phyloP scores from a whole-genome alignment of 2,329 filamentous ascomycete species.

The Sarocladium brachiariae region DNA sequence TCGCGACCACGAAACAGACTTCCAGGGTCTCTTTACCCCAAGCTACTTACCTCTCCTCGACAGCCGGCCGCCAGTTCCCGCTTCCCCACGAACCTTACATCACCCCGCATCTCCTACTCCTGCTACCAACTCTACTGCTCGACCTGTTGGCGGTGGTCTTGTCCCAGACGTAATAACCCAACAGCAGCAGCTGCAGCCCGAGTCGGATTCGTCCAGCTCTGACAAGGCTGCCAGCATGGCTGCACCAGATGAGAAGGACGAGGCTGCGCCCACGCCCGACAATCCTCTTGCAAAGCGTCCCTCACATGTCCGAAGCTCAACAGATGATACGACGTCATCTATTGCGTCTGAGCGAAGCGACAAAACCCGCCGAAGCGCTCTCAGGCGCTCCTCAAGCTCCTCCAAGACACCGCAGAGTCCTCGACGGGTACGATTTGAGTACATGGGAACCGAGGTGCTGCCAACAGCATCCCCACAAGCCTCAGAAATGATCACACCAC shows the following conservation, averaged over 20 bases:
- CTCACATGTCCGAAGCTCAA: conserved; percentile 31
- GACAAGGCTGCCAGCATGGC: conserved; percentile 4
- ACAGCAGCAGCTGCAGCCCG: neutral
- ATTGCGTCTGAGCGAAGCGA: conserved; percentile 47
- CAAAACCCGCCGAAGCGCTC: conserved; percentile 45
- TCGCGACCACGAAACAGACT: conserved; percentile 51
- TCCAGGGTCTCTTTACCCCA: conserved; percentile 57
- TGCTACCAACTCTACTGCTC: conserved; percentile 11
- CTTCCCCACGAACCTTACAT: conserved; percentile 13
- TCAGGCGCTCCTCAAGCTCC: conserved; percentile 49
- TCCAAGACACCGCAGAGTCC: conserved; percentile 45
- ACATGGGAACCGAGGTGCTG: conserved; percentile 53
- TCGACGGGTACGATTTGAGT: conserved; percentile 56
- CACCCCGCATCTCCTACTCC: conserved; percentile 16
- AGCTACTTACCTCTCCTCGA: conserved; percentile 57
- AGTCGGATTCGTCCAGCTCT: neutral
- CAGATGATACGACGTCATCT: conserved; percentile 44
- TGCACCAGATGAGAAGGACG: conserved; percentile 4
- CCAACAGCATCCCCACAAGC: conserved; percentile 49
- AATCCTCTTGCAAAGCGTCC: conserved; percentile 19
- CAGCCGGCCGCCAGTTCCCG: conserved; percentile 19
- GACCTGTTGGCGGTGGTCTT: neutral
- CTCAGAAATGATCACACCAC: conserved; percentile 24
- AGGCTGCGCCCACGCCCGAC: neutral
- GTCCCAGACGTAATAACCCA: neutral